Evolutionary conservation across 1,284 basidiomycete species (phyloP), one percentile per base, ranked within the genome.

Genomic region (Violaceomyces palustris): DNA sequence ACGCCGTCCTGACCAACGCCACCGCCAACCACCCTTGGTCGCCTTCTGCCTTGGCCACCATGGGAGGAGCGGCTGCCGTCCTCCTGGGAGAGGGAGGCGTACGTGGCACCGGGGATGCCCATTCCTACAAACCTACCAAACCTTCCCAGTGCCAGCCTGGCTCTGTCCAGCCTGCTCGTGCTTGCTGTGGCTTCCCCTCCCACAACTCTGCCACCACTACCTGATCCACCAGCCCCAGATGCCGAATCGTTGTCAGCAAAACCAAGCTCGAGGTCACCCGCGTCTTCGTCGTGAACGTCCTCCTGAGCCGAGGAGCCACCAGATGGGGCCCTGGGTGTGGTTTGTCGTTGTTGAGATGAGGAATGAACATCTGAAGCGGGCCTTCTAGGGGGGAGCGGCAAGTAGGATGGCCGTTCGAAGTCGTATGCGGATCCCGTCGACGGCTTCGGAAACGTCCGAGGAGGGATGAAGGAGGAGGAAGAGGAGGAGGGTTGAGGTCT

Each of bases 1-100:
- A 99, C 92, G 11, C 93, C 93, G 64, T 94, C 91, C 65, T 93
- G 91, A 33, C 87, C 83, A 8, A 79, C 80, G 0, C 90, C 90
- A 1, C 88, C 85, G 14, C 87, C 90, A 32, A 66, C 38, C 9
- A 57, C 43, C 23, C 61, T 34, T 0, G 45, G 50, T 24, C 56
- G 50, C 42, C 60, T 43, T 10, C 50, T 46, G 18, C 44, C 42
- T 3, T 26, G 30, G 8, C 31, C 45, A n/a, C 32, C 21, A n/a
- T n/a, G n/a, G n/a, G n/a, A n/a, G n/a, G n/a, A n/a, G n/a, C n/a
- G n/a, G 39, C 34, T 19, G 19, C 50, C 51, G 27, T 52, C 56
- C 18, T 60, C 41, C 10, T 41, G 35, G 2, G 43, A 38, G n/a
- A 58, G 35, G 4, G 50, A 47, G 2, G 49, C 47, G 40, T 73